A percentile compares a stretch with the other conserved stretches of the same genome.
These are phyloP conservation scores for Neonothopanus nambi DNA, from an alignment of 1,284 basidiomycete species.

Conservation along the genomic window DNA sequence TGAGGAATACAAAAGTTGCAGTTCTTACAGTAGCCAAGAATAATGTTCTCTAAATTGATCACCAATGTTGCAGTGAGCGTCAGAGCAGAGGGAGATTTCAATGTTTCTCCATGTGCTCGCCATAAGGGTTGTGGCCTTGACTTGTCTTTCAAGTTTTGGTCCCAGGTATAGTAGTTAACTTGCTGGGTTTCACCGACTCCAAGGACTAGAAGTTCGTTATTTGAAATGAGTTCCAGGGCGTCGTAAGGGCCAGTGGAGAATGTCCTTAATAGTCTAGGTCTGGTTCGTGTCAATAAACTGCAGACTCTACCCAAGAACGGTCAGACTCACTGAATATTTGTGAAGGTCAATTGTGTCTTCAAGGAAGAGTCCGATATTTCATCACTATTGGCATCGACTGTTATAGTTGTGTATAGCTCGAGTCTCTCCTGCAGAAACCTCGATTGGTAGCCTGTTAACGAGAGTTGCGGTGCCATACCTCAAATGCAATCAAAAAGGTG, in stretches of 20 bases:
- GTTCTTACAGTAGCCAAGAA: constrained; percentile 64
- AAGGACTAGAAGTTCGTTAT: constrained; percentile 7
- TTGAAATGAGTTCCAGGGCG: constrained; percentile 21
- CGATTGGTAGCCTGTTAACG: no score
- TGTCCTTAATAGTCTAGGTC: constrained; percentile 30
- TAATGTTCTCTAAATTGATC: constrained; percentile 52
- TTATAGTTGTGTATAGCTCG: constrained; percentile 38
- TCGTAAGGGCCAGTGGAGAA: constrained; percentile 22
- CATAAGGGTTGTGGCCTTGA: constrained; percentile 16
- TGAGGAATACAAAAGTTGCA: background rate
- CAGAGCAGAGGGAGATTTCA: constrained; percentile 9
- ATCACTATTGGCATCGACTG: constrained; percentile 42
- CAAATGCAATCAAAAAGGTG: constrained; percentile 39
- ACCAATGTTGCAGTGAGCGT: constrained; percentile 53
- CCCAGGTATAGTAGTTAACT: background rate
- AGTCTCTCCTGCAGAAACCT: constrained; percentile 38
- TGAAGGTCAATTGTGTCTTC: background rate
- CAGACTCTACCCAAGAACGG: background rate
- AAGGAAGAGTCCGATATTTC: constrained; percentile 17
- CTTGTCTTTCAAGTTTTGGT: constrained; percentile 14
- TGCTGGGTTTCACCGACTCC: background rate
- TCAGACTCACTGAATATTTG: constrained; percentile 24
- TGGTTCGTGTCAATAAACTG: constrained; percentile 14
- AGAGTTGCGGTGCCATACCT: constrained; percentile 30
- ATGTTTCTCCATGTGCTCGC: constrained; percentile 8